Conservation (phyloP, 1,139 yeast species). For the Kodamaea derodonti region DNA sequence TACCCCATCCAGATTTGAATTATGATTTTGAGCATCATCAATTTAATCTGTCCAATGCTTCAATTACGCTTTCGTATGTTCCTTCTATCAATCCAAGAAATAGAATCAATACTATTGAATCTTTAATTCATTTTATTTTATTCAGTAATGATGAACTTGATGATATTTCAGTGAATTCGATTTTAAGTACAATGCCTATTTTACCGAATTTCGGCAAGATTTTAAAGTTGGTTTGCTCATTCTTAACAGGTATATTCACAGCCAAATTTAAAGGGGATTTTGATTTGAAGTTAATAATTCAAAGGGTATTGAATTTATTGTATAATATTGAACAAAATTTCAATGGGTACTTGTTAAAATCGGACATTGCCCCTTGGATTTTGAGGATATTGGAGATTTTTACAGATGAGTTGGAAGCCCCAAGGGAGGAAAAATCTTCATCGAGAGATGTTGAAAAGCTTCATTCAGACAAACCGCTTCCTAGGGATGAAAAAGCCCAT, state of each 20-base stretch:
- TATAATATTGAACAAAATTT: conserved; percentile 32
- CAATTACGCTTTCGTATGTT: conserved; percentile 11
- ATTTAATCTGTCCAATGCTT: conserved; percentile 14
- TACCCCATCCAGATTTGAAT: conserved; percentile 64
- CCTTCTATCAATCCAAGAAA: conserved; percentile 1
- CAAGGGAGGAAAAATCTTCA: conserved; percentile 1
- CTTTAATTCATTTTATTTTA: conserved; percentile 68
- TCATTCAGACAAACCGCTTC: conserved; percentile 6
- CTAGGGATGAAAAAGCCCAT: conserved; percentile 6
- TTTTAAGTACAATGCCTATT: conserved; percentile 61
- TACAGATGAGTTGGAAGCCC: conserved; percentile 10
- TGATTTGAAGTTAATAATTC: conserved; percentile 11
- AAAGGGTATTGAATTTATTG: conserved; percentile 21
- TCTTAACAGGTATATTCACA: conserved; percentile 20
- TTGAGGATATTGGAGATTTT: conserved; percentile 32
- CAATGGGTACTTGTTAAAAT: conserved; percentile 36
- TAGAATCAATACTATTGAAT: conserved; percentile 45
- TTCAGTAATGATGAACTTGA: conserved; percentile 38
- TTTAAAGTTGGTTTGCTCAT: conserved; percentile 34
- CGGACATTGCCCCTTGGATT: conserved; percentile 39
- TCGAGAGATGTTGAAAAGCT: conserved; percentile 1
- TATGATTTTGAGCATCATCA: conserved; percentile 45
- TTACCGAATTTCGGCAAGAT: conserved; percentile 56
- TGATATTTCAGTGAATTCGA: conserved; percentile 32
- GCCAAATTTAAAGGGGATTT: conserved; percentile 22